Evolutionary conservation across 1,284 basidiomycete genomes (phyloP).

Genomic region (Heterobasidion irregulare): DNA sequence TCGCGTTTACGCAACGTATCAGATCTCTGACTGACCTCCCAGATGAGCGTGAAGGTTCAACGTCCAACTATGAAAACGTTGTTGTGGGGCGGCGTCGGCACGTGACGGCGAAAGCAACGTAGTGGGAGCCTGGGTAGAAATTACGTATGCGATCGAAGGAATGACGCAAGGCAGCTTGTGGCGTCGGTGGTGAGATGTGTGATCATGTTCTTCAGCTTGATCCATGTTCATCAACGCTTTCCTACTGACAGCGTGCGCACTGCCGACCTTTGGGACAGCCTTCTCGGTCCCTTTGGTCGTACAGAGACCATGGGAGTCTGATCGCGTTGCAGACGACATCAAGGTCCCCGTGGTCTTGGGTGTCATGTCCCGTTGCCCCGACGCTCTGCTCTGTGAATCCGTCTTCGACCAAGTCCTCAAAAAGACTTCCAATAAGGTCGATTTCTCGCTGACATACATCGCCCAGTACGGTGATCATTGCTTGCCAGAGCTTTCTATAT

Average conservation of each 20-base stretch:
- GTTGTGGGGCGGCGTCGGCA: too few species aligned
- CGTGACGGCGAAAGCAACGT: too few species aligned
- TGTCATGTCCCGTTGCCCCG: conserved; percentile 76
- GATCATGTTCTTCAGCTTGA: neutral
- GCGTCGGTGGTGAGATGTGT: too few species aligned
- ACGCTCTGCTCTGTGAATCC: conserved; percentile 70
- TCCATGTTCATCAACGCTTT: neutral
- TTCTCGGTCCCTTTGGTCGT: conserved; percentile 8
- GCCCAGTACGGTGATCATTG: conserved; percentile 47
- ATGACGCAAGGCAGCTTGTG: too few species aligned
- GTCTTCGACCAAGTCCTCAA: conserved; percentile 69
- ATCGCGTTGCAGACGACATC: conserved; percentile 20
- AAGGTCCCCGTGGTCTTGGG: conserved; percentile 53
- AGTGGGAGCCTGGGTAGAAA: too few species aligned
- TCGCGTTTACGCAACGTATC: too few species aligned
- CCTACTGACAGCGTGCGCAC: conserved; percentile 9
- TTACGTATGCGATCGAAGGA: too few species aligned
- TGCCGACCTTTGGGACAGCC: conserved; percentile 22
- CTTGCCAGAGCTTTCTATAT: neutral
- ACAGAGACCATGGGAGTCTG: neutral
- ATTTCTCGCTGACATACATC: conserved; percentile 66
- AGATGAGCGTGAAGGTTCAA: too few species aligned
- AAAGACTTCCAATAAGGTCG: conserved; percentile 55
- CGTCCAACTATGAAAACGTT: too few species aligned
- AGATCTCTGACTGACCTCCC: too few species aligned